Percentiles rank a stretch among this genome's conserved stretches.
phyloP scores from a whole-genome alignment of 495 filamentous ascomycete species.

The Patellaria atrata region DNA sequence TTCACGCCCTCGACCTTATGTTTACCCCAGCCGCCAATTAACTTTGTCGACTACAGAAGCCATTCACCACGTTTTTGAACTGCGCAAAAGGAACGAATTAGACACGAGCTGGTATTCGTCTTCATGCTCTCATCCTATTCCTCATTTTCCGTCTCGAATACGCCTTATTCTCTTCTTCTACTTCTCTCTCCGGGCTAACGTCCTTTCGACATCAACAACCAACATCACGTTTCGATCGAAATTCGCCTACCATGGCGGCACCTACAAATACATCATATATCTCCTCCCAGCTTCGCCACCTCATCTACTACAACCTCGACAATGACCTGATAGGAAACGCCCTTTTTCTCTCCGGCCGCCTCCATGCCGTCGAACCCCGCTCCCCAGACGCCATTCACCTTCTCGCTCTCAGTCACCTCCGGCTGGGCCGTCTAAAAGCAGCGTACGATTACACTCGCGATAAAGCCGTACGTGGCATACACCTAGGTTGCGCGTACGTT shows the following conservation, averaged over 20 bases:
- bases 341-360: constrained; percentile 76
- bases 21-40: too few species aligned
- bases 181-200: neutral
- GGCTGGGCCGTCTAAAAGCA: constrained; percentile 59
- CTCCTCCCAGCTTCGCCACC: constrained; percentile 61
- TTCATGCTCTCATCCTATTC: too few species aligned
- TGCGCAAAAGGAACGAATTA: too few species aligned
- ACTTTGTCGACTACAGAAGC: too few species aligned
- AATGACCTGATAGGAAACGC: constrained; percentile 78
- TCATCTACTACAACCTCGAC: constrained; percentile 87
- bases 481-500: constrained; percentile 81
- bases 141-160: too few species aligned
- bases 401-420: constrained; percentile 67
- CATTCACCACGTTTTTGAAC: too few species aligned
- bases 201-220: constrained; percentile 3
- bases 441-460: constrained; percentile 58
- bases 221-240: constrained; percentile 4
- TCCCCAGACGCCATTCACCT: constrained; percentile 70
- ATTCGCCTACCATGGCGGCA: constrained; percentile 55
- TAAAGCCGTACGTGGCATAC: constrained; percentile 46
- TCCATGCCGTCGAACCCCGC: constrained; percentile 67
- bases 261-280: constrained; percentile 49
- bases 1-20: too few species aligned
- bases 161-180: too few species aligned
- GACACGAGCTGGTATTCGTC: too few species aligned